Base-by-base conservation (phyloP, 805 yeast genomes). In the Candida mattraensis region DNA sequence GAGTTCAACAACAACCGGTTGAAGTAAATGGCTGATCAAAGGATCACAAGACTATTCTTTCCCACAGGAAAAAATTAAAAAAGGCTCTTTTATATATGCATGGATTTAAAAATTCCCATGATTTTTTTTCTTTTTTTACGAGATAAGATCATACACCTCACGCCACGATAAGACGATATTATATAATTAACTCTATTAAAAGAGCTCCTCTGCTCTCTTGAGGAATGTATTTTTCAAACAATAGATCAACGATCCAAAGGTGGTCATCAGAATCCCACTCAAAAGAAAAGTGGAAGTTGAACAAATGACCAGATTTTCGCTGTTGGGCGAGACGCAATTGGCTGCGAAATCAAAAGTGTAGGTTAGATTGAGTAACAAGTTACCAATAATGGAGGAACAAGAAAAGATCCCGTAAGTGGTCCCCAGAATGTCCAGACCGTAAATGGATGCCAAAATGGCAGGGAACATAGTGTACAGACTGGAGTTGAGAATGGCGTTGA, bases 341-440 rank as follows among this genome's bases (percentile, higher is more conserved):
- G 42, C 35, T 44, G 85, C 87, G 45, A 75, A 80, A 18, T 78
- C 64, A n/a, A 63, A 48, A 1, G 94, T 95, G 58, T 83, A 89
- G 10, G 80, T 48, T 33, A 86, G 56, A 93, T 95, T 58, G n/a
- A 56, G 33, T 25, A 51, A 35, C 37, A 58, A 36, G 23, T 54
- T 56, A 3, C 63, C 63, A 30, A 58, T 25, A 15, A 55, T 48
- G 3, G 96, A 95, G 0, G 94, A 93, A 22, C 85, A 70, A 74
- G 87, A 82, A 56, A 87, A 85, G 17, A 83, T 67, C 3, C 97
- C 97, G 87, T 96, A 91, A 2, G 91, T 84, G 2, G 95, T 84
- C 0, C 97, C 98, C 60, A 91, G 78, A 21, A 85, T 73, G 27
- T 84, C 88, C 15, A 84, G 72, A 0, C 97, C 97, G 88, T 96